Base-by-base conservation (phyloP, 1,284 basidiomycete genomes). In the Fomitopsis pinicola region DNA sequence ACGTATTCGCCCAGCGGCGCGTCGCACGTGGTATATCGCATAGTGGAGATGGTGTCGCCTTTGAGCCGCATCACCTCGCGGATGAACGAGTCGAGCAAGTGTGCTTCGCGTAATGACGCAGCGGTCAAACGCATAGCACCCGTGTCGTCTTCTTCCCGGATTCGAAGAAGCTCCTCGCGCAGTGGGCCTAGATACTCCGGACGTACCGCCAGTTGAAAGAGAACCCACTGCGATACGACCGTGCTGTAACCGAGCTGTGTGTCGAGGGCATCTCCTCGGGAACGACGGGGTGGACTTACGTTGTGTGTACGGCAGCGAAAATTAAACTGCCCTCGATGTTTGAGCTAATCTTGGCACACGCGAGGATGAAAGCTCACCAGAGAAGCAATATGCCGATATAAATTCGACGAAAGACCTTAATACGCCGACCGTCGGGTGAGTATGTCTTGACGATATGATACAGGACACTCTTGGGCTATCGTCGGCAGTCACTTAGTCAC, bases 201-300 rank as follows among this genome's bases (percentile, higher is more conserved):
- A 55, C 74, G 68, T 1, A 72, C 70, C 5, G 81, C 78, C 9
- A 84, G 71, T 46, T 79, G 69, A 59, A 72, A 80, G 12, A 85
- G 74, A 65, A 76, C 71, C 75, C 75, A 77, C 44, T 76, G 72
- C 8, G 71, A 69, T 8, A 76, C 73, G 45, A 73, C 69, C 7
- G 76, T 72, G 4, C 74, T 74, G 59, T 54, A 30, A 38, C 50
- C 30, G 52, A n/a, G 12, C 5, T 5, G 22, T 19, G 4, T 36
- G 17, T 38, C 7, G 38, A 10, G 35, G 22, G 19, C 3, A 17
- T 17, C 17, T 40, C 17, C 19, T 38, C n/a, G 35, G 28, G 12
- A 9, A 38, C 35, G 22, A 40, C 1, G 28, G 10, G 22, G 19
- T n/a, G n/a, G 26, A 68, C 72, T 48, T 55, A 74, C 72, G 75